These are phyloP conservation scores for Fomitopsis pinicola DNA, from an alignment of 1,284 basidiomycete genomes.

Conservation along the genomic window DNA sequence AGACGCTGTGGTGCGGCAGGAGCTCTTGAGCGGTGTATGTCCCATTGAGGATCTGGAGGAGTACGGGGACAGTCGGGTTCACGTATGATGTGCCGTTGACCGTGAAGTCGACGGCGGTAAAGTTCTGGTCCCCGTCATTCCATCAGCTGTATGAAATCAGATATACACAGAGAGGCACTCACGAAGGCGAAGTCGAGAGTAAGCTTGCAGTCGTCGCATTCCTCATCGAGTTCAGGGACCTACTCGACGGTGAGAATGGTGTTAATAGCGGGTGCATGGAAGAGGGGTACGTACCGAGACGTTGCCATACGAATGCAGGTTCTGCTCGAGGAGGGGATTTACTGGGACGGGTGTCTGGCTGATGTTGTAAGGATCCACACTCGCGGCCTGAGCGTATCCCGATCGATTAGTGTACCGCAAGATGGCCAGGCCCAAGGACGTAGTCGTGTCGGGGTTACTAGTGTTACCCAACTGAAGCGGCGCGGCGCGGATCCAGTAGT, in stretches of 20 bases:
- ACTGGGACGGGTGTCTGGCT: slow-evolving; percentile 3
- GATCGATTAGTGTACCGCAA: slow-evolving; percentile 47
- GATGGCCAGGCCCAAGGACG: slow-evolving; percentile 42
- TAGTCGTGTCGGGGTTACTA: slow-evolving; percentile 30
- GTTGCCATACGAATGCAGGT: slow-evolving; percentile 16
- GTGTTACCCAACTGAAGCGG: slow-evolving; percentile 29
- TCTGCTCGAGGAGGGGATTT: slow-evolving; percentile 25
- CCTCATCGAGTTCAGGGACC: slow-evolving; percentile 10
- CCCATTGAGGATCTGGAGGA: slow-evolving; percentile 36
- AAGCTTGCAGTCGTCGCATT: slow-evolving; percentile 22
- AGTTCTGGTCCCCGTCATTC: slow-evolving; percentile 9
- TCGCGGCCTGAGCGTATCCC: slow-evolving; percentile 32
- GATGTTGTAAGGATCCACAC: slow-evolving; percentile 21
- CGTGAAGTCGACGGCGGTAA: slow-evolving; percentile 14
- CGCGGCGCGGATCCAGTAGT: slow-evolving; percentile 20
- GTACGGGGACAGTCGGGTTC: slow-evolving; percentile 27
- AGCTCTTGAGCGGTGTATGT: slow-evolving; percentile 24
- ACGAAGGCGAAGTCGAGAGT: slow-evolving; percentile 22
- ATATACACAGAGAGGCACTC: slow-evolving; percentile 2
- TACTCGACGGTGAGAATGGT: neutral
- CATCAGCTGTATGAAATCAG: neutral
- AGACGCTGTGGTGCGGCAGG: slow-evolving; percentile 28
- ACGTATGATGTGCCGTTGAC: slow-evolving; percentile 25
- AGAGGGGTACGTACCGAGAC: neutral
- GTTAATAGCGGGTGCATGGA: neutral